These are phyloP conservation scores for Isabelozyma pseudorhagii DNA, from an alignment of 805 yeast species.

Conservation along the genomic window DNA sequence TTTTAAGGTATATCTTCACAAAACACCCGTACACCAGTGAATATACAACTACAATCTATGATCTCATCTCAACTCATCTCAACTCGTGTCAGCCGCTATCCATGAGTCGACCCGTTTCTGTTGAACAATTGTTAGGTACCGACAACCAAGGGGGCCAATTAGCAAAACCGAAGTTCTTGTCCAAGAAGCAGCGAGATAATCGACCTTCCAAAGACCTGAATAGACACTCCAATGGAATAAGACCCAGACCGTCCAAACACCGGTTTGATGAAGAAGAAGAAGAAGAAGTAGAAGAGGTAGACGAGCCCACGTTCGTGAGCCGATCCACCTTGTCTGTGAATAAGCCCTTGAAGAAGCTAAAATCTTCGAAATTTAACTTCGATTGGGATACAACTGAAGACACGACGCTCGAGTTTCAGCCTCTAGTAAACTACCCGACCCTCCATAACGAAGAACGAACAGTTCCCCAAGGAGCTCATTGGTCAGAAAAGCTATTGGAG, in stretches of 20 bases:
- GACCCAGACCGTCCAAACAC: background rate
- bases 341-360: constrained; percentile 5
- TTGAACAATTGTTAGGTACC: constrained; percentile 17
- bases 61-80: background rate
- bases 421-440: constrained; percentile 27
- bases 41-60: too few species aligned
- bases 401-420: constrained; percentile 46
- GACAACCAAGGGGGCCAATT: background rate
- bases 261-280: constrained; percentile 1
- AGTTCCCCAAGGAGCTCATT: constrained; percentile 33
- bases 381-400: constrained; percentile 73
- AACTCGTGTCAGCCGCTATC: background rate
- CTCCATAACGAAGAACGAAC: constrained; percentile 10
- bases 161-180: constrained; percentile 18
- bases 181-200: constrained; percentile 15
- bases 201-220: background rate
- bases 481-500: constrained; percentile 64
- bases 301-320: too few species aligned
- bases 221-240: too few species aligned
- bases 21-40: background rate
- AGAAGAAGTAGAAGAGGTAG: background rate
- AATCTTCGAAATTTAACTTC: constrained; percentile 49
- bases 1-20: too few species aligned
- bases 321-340: background rate
- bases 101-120: constrained; percentile 24